These are phyloP conservation scores for Ambispora gerdemannii DNA, from an alignment of 192 early-diverging fungal species.

Conservation along the genomic window DNA sequence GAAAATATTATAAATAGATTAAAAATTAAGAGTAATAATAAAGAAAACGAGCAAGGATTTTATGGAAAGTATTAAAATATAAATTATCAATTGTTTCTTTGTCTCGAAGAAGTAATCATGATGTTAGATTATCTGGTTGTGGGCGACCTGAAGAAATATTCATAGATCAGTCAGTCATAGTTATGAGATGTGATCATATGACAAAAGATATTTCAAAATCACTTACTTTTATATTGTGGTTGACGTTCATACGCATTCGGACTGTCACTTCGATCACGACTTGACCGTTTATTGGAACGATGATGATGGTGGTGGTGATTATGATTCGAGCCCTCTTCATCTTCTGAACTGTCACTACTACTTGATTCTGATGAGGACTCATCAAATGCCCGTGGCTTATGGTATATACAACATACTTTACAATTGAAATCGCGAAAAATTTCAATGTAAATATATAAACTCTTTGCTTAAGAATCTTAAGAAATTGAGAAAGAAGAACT, in stretches of 20 bases:
- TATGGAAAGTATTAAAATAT: too few relatives aligned
- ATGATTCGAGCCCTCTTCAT: constrained; percentile 7
- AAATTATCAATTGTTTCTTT: too few relatives aligned
- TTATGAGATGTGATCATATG: background rate
- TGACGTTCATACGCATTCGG: constrained; percentile 46
- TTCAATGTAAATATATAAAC: background rate
- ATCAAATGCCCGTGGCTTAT: constrained; percentile 45
- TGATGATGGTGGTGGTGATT: constrained; percentile 22
- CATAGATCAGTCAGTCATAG: background rate
- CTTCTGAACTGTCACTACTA: constrained; percentile 17
- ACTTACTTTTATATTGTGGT: constrained; percentile 38
- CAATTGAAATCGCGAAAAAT: background rate
- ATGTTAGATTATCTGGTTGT: too few relatives aligned
- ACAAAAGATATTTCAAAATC: background rate
- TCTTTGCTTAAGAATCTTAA: too few relatives aligned
- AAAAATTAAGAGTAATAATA: too few relatives aligned
- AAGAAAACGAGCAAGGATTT: too few relatives aligned
- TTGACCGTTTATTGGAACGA: constrained; percentile 23
- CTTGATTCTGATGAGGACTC: constrained; percentile 40
- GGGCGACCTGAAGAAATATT: background rate
- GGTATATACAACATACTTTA: constrained; percentile 70
- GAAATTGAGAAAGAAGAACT: background rate
- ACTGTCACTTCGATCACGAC: constrained; percentile 16
- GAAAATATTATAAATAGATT: too few relatives aligned
- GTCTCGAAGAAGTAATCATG: too few relatives aligned